A percentile compares a stretch with the other conserved stretches of the same genome.
These are phyloP conservation scores for Lyophyllum semitale DNA, from an alignment of 768 basidiomycete species.

Conservation along the genomic window DNA sequence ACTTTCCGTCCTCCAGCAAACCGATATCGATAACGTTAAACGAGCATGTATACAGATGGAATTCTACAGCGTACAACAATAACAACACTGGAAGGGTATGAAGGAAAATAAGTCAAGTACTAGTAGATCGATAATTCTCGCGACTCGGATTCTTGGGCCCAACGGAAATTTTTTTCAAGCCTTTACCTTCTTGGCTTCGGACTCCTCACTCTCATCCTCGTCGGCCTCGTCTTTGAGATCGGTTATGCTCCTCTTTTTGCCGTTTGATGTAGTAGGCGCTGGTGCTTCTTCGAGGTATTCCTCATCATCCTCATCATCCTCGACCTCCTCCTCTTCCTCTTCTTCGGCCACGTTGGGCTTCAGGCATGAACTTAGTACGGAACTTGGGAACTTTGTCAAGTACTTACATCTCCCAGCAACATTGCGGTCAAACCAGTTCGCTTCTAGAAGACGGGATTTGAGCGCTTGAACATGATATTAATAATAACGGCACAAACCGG, in stretches of 20 bases:
- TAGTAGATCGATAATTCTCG: constrained; percentile 10
- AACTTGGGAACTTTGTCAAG: not conserved
- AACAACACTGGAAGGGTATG: constrained; percentile 18
- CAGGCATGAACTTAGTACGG: not conserved
- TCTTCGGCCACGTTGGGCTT: constrained; percentile 30
- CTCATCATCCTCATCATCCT: constrained; percentile 25
- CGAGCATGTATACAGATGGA: not conserved
- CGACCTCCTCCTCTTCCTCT: constrained; percentile 35
- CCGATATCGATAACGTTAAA: constrained; percentile 4
- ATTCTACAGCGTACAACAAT: constrained; percentile 17
- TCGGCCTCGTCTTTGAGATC: constrained; percentile 28
- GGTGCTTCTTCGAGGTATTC: constrained; percentile 17
- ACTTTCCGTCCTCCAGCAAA: constrained; percentile 1
- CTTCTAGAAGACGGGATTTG: not conserved
- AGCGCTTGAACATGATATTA: not conserved
- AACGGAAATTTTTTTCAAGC: constrained; percentile 29
- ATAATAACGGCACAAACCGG: constrained; percentile 9
- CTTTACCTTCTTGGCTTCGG: constrained; percentile 42
- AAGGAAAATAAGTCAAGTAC: constrained; percentile 24
- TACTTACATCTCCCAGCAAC: constrained; percentile 20
- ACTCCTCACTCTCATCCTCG: constrained; percentile 27
- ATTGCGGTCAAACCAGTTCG: constrained; percentile 17
- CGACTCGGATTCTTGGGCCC: not conserved
- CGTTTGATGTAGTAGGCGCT: constrained; percentile 16
- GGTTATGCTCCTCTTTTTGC: constrained; percentile 38